Percentiles rank a stretch among this genome's conserved stretches.
Conservation (phyloP, 2,329 filamentous ascomycete genomes). For the Fusarium decemcellulare region DNA sequence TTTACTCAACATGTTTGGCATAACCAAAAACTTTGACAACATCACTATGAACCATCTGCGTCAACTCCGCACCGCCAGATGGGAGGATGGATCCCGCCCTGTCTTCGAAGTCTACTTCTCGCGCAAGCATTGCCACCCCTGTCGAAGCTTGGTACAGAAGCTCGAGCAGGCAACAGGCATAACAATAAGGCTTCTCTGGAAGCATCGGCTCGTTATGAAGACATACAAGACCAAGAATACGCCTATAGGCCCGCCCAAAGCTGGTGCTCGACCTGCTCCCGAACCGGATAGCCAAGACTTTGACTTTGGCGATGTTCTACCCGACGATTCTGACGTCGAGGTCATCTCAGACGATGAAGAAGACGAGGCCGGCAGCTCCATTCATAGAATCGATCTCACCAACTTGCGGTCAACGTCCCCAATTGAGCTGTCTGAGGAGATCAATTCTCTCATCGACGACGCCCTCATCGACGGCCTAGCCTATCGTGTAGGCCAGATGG, state of each 20-base stretch:
- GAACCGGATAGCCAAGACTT: constrained; percentile 35
- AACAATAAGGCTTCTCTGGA: constrained; percentile 46
- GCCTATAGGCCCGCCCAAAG: background rate
- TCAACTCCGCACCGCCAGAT: constrained; percentile 39
- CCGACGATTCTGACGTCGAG: constrained; percentile 30
- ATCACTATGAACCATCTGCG: constrained; percentile 41
- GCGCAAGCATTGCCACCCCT: constrained; percentile 49
- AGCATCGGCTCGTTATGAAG: constrained; percentile 45
- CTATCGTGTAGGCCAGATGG: constrained; percentile 52
- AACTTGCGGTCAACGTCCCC: constrained; percentile 25
- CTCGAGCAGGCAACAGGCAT: constrained; percentile 49
- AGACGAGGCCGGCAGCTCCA: background rate
- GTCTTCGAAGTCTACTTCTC: constrained; percentile 55
- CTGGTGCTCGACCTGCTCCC: background rate
- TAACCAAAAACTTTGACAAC: constrained; percentile 40
- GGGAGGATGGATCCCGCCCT: constrained; percentile 47
- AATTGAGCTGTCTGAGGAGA: constrained; percentile 12
- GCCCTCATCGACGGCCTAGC: constrained; percentile 48
- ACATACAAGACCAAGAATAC: constrained; percentile 37
- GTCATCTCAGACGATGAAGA: constrained; percentile 29
- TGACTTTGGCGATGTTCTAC: constrained; percentile 41
- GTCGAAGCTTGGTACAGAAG: constrained; percentile 42
- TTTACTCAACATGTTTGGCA: constrained; percentile 45
- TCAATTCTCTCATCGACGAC: constrained; percentile 35
- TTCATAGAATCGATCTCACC: constrained; percentile 41